These are phyloP conservation scores for Leucosporidium scottii DNA, from an alignment of 768 basidiomycete species.

Conservation along the genomic window DNA sequence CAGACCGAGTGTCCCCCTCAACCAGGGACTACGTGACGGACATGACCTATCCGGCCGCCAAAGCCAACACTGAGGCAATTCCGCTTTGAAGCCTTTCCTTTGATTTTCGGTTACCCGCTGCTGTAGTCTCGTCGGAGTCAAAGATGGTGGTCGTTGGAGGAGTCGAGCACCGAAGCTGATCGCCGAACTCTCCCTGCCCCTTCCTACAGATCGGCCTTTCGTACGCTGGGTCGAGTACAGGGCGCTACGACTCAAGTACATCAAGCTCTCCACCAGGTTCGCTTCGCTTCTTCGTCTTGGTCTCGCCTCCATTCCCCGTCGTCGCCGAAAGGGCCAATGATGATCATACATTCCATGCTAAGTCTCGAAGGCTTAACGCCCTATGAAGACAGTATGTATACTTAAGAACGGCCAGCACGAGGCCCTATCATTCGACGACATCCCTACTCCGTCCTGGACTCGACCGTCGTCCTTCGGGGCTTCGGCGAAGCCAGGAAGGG, in stretches of 20 bases:
- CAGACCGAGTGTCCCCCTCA: conserved; percentile 31
- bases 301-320: too few relatives aligned
- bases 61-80: conserved; percentile 1
- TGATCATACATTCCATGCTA: conserved; percentile 24
- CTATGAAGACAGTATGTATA: not conserved
- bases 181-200: not conserved
- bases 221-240: not conserved
- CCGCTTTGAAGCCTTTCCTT: too few relatives aligned
- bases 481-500: too few relatives aligned
- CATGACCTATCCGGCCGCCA: conserved; percentile 25
- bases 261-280: not conserved
- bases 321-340: not conserved
- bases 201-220: not conserved
- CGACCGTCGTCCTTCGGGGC: too few relatives aligned
- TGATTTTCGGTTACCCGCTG: too few relatives aligned
- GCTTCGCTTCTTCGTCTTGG: not conserved
- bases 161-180: conserved; percentile 4
- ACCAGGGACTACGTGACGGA: conserved; percentile 20
- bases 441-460: too few relatives aligned
- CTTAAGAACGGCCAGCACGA: not conserved
- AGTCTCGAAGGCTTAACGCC: conserved; percentile 1
- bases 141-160: too few relatives aligned
- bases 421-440: too few relatives aligned
- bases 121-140: too few relatives aligned
- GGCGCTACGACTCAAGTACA: not conserved